Conservation (phyloP, 768 basidiomycete species). For the Suillus brevipes region DNA sequence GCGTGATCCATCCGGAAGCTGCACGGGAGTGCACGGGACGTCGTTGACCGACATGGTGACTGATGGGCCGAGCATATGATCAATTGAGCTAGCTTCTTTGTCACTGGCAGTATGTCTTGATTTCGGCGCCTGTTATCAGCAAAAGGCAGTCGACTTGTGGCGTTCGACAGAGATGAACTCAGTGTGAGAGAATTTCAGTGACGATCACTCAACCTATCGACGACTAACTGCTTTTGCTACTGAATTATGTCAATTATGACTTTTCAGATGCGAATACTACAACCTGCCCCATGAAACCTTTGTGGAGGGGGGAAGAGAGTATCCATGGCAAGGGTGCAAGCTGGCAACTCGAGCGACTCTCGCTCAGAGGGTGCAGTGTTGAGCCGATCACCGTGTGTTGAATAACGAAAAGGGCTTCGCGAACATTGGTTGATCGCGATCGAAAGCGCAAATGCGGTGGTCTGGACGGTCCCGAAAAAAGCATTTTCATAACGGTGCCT, state of each 20-base stretch:
- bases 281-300: neutral
- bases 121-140: constrained; percentile 9
- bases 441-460: constrained; percentile 24
- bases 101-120: constrained; percentile 8
- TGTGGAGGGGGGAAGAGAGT: constrained; percentile 13
- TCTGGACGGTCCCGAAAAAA: constrained; percentile 35
- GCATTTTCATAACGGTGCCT: constrained; percentile 27
- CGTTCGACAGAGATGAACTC: constrained; percentile 29
- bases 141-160: constrained; percentile 20
- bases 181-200: constrained; percentile 29
- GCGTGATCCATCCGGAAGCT: constrained; percentile 12
- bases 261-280: neutral
- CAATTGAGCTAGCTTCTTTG: constrained; percentile 5
- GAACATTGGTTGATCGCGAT: constrained; percentile 24
- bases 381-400: constrained; percentile 28
- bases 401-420: constrained; percentile 23
- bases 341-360: constrained; percentile 1
- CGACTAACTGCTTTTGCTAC: constrained; percentile 21
- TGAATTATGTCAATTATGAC: constrained; percentile 27
- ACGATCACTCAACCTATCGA: constrained; percentile 27
- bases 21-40: constrained; percentile 14
- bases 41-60: constrained; percentile 6
- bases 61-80: constrained; percentile 5
- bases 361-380: constrained; percentile 13
- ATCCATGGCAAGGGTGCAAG: constrained; percentile 31